phyloP scores from a whole-genome alignment of 805 yeast genomes.

The Lipomyces oligophaga region DNA sequence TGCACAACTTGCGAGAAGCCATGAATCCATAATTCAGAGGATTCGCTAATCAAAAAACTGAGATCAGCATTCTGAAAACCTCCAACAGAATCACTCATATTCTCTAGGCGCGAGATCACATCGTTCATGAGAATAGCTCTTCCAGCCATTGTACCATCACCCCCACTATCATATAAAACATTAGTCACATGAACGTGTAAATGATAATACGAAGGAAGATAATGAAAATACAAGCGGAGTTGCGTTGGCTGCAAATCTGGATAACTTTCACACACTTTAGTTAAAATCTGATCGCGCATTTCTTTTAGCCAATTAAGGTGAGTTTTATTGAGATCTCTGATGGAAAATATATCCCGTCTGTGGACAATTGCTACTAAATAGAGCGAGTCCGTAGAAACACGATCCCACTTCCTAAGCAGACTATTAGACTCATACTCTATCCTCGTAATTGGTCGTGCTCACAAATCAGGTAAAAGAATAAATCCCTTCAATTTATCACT shows the following conservation, averaged over 20 bases:
- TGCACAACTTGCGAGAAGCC: constrained; percentile 15
- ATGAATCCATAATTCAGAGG: constrained; percentile 65
- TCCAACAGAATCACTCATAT: constrained; percentile 44
- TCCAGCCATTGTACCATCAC: constrained; percentile 68
- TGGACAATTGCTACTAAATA: constrained; percentile 75
- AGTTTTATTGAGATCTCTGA: constrained; percentile 64
- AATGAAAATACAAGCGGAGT: constrained; percentile 74
- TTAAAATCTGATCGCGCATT: constrained; percentile 46
- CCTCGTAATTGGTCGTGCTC: constrained; percentile 1
- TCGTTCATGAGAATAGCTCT: constrained; percentile 80
- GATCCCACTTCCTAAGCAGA: constrained; percentile 72
- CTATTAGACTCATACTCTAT: background rate
- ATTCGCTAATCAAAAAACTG: constrained; percentile 67
- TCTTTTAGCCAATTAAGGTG: constrained; percentile 58
- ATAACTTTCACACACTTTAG: constrained; percentile 49
- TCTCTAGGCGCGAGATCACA: constrained; percentile 64
- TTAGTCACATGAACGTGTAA: constrained; percentile 90
- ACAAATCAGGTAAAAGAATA: constrained; percentile 84
- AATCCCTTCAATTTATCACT: constrained; percentile 54
- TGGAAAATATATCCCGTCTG: constrained; percentile 61
- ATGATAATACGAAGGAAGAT: constrained; percentile 95
- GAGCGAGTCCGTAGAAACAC: constrained; percentile 59
- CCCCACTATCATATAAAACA: constrained; percentile 60
- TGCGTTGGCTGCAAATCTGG: constrained; percentile 47
- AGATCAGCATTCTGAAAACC: constrained; percentile 60